Base-by-base conservation (phyloP, 2,329 filamentous ascomycete genomes). In the Aspergillus awamori region DNA sequence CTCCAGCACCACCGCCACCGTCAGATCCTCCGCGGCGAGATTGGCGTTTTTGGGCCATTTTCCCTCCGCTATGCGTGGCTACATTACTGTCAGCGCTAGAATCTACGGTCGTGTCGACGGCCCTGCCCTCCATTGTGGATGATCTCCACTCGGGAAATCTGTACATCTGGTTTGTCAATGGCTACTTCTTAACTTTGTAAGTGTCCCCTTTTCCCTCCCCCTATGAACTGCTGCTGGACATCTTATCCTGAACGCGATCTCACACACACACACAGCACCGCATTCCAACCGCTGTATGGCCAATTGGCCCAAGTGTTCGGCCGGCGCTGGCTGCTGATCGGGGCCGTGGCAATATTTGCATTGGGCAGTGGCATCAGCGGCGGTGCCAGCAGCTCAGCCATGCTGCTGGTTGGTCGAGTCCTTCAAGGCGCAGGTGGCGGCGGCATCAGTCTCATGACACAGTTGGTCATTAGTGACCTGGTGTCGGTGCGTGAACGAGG, bases 281-380 rank as follows among this genome's bases (percentile, higher is more conserved):
- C 39, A 7, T 43, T 55, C 20, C 82, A 83, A 54, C 84, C 84
- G 0, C 63, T 85, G 0, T 81, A 80, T 49, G 82, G 82, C 0
- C 82, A 86, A 63, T 63, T 84, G 0, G 76, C 80, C 15, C 79
- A 86, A 57, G 76, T 86, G 17, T 85, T 81, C 64, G 83, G 85
- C 4, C 77, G 84, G 2, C 76, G 81, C 22, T 78, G 73, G 54
- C 70, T 77, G 26, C 73, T 75, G 15, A 71, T 84, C 0, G 52
- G 68, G 6, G 70, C 80, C 3, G 76, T 84, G 1, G 74, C 70
- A 10, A 61, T 84, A 1, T 86, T 86, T 61, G 76, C 73, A 0
- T 62, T 87, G 0, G 85, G 85, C 0, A 85, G 84, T 60, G 82
- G 79, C 0, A 74, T 88, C 4, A 79, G 76, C 51, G 85, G 83